Base-by-base conservation (phyloP, 164 flowering plant genomes). In the Euptelea pleiosperma region DNA sequence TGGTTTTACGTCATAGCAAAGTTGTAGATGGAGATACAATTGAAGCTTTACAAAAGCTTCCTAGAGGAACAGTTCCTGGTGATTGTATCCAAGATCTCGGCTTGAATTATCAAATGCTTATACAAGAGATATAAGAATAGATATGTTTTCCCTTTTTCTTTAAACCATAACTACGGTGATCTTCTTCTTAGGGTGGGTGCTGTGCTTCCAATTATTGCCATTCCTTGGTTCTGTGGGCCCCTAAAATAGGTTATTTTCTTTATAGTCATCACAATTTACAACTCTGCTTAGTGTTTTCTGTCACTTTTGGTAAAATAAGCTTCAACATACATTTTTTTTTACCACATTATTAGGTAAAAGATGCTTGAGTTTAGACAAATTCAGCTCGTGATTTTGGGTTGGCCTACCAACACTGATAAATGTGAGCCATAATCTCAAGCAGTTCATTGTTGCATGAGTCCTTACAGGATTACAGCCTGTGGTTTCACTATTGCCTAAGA, bases 11-110 rank as follows among this genome's bases (percentile, higher is more conserved):
- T 55, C 59, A 78, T 51, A 60, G 84, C 30, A 83, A 78, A 71
- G 96, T 86, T 70, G 91, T 94, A 41, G 93, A 88, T 78, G 85
- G 82, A 56, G 77, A 77, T 64, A 41, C 77, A 28, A 61, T 91
- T 67, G 88, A 86, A 18, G 68, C 63, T 62, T 30, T 86, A 15
- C 76, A 79, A 34, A 70, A 72, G 19, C 82, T 91, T 46, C 96
- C 96, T 22, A 82, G 79, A 58, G 99, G 99, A 68, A 80, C 79
- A 52, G 72, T 62, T 57, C 51, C 75, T 71, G 95, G 95, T 60
- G 99, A 94, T 66, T 94, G 98, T 93, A 93, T 90, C 98, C 91
- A 24, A 50, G 29, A 60, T 14, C 22, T 39, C 34, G 50, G 39
- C 21, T 29, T 9, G 40, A 51, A 26, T 52, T 14, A 24, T 19